Evolutionary conservation across 2,329 filamentous ascomycete genomes (phyloP).

Genomic region (Botrytis porri): DNA sequence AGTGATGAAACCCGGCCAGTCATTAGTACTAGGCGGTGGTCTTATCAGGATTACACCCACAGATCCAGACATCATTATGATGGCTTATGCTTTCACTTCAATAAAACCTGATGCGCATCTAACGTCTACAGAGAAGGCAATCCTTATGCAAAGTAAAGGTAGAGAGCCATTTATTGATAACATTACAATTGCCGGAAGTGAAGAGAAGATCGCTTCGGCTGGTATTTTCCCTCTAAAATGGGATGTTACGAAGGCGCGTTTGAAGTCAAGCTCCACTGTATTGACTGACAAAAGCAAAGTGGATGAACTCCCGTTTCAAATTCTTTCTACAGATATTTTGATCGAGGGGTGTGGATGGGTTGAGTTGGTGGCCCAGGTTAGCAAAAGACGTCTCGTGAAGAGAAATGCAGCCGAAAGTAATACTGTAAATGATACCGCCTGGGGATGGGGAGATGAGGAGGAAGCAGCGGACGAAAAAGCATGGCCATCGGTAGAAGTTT

Average conservation of each 20-base stretch:
- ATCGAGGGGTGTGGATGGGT: conserved; percentile 94
- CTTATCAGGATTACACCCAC: conserved; percentile 83
- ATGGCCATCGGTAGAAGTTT: conserved; percentile 79
- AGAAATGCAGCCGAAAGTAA: not conserved
- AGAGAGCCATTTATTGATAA: conserved; percentile 58
- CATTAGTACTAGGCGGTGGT: conserved; percentile 73
- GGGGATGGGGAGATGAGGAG: not conserved
- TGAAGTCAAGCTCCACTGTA: conserved; percentile 67
- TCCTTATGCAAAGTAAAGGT: conserved; percentile 65
- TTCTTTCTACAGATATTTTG: conserved; percentile 79
- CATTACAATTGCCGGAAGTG: conserved; percentile 59
- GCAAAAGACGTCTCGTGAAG: conserved; percentile 48
- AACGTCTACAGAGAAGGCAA: conserved; percentile 76
- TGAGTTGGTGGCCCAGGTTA: conserved; percentile 79
- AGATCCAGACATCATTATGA: conserved; percentile 60
- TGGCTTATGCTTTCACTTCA: conserved; percentile 85
- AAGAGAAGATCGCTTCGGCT: conserved; percentile 61
- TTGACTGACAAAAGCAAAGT: conserved; percentile 61
- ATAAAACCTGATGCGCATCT: conserved; percentile 62
- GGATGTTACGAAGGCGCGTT: conserved; percentile 78
- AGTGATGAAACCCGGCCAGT: conserved; percentile 71
- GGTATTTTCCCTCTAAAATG: conserved; percentile 72
- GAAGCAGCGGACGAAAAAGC: conserved; percentile 35
- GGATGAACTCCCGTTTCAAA: conserved; percentile 71
- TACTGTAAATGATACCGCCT: not conserved